Evolutionary conservation across 2,329 filamentous ascomycete genomes (phyloP).

Genomic region (Colletotrichum simmondsii): DNA sequence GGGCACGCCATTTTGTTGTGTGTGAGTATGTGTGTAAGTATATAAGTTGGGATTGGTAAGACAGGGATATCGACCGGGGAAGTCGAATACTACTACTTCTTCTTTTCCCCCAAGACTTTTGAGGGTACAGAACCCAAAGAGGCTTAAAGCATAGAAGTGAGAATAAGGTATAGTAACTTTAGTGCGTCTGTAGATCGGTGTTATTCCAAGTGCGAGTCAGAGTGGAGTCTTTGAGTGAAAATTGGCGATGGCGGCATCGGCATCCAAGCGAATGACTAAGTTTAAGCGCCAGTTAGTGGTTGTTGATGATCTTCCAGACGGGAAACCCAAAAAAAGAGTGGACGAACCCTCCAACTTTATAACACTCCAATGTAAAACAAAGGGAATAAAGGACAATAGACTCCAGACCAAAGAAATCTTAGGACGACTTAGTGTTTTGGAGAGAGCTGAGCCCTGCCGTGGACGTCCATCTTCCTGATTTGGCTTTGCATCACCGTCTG

Average conservation of each 20-base stretch:
- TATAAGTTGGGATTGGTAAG: not conserved
- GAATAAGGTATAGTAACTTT: not conserved
- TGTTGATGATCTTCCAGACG: slow-evolving; percentile 18
- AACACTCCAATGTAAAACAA: not conserved
- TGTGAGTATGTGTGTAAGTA: not conserved
- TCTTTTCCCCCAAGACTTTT: not conserved
- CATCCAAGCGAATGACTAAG: slow-evolving; percentile 23
- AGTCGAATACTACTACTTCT: not conserved
- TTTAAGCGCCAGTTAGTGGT: not conserved
- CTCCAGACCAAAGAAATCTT: slow-evolving; percentile 1
- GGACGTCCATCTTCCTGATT: slow-evolving; percentile 11
- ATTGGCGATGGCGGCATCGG: slow-evolving; percentile 27
- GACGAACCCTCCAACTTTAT: slow-evolving; percentile 26
- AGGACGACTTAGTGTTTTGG: not conserved
- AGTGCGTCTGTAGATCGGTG: not conserved
- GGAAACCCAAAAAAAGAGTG: slow-evolving; percentile 4
- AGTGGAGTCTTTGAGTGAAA: slow-evolving; percentile 23
- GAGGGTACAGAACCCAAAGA: not conserved
- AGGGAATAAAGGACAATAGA: not conserved
- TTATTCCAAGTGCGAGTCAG: not conserved
- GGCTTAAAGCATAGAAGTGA: not conserved
- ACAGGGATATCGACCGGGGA: not conserved
- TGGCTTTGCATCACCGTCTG: slow-evolving; percentile 27
- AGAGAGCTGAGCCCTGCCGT: not conserved
- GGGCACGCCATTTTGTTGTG: slow-evolving; percentile 22